Evolutionary conservation across 805 yeast species (phyloP).

Genomic region (Cyberlindnera petersonii): DNA sequence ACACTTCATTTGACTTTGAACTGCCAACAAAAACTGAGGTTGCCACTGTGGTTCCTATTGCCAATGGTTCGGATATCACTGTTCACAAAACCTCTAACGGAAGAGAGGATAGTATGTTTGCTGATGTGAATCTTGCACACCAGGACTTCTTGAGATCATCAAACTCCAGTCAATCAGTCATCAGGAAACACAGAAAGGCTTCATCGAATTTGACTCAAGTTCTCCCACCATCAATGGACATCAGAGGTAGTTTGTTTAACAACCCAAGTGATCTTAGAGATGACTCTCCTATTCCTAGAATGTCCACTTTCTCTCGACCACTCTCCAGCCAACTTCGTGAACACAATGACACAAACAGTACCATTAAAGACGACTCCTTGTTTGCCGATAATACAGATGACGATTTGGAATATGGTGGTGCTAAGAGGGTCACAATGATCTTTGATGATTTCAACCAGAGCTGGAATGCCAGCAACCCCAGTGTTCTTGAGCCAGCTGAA

Average conservation of each 20-base stretch:
- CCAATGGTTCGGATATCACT: conserved; percentile 27
- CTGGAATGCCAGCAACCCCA: conserved; percentile 1
- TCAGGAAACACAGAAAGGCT: conserved; percentile 24
- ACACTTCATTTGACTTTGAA: conserved; percentile 27
- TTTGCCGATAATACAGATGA: conserved; percentile 27
- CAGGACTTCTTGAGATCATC: conserved; percentile 15
- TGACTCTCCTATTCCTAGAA: conserved; percentile 11
- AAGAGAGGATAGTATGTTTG: conserved; percentile 26
- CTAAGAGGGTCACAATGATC: conserved; percentile 27
- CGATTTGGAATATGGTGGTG: conserved; percentile 20
- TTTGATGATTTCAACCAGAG: conserved; percentile 24
- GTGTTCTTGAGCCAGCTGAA: conserved; percentile 4
- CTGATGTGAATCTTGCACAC: conserved; percentile 15
- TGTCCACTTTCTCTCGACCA: conserved; percentile 16
- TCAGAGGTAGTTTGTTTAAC: conserved; percentile 25
- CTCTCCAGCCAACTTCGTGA: conserved; percentile 13
- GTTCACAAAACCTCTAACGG: conserved; percentile 17
- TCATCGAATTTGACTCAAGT: conserved; percentile 12
- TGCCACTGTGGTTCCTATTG: conserved; percentile 25
- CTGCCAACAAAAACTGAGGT: conserved; percentile 24
- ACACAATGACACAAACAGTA: conserved; percentile 18
- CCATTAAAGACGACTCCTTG: conserved; percentile 22
- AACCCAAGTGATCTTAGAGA: conserved; percentile 22
- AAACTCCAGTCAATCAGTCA: conserved; percentile 17
- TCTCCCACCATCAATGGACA: conserved; percentile 15